Conservation (phyloP, 805 yeast genomes). For the Sugiyamaella smithiae region DNA sequence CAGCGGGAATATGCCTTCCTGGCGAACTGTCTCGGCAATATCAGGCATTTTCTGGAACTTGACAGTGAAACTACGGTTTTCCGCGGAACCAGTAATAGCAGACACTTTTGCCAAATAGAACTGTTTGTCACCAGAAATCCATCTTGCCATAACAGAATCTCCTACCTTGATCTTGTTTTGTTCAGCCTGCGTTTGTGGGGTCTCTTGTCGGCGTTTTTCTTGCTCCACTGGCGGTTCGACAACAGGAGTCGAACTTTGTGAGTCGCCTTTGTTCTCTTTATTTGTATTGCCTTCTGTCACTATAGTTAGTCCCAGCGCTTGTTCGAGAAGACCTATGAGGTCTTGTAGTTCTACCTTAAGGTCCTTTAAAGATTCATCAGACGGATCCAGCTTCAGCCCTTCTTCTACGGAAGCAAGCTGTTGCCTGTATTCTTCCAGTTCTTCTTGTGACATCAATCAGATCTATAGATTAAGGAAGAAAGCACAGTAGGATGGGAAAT, state of each 20-base stretch:
- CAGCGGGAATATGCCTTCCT: constrained; percentile 9
- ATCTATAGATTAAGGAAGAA: background rate
- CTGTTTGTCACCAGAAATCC: constrained; percentile 30
- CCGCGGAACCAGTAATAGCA: constrained; percentile 28
- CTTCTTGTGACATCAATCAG: constrained; percentile 26
- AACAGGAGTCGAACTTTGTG: background rate
- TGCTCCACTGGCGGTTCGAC: constrained; percentile 1
- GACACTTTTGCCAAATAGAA: constrained; percentile 29
- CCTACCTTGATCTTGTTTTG: constrained; percentile 20
- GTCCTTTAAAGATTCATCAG: constrained; percentile 27
- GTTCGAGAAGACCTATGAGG: constrained; percentile 28
- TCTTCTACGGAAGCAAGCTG: constrained; percentile 33
- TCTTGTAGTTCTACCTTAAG: constrained; percentile 32
- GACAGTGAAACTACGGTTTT: constrained; percentile 28
- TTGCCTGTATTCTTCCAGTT: constrained; percentile 33
- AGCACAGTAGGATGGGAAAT: no score
- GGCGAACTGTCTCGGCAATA: constrained; percentile 26
- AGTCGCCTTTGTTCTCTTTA: background rate
- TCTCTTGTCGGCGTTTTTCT: background rate
- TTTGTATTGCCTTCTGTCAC: background rate
- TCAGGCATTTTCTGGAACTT: constrained; percentile 22
- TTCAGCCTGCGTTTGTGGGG: background rate
- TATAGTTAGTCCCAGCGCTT: constrained; percentile 7
- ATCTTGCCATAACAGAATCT: constrained; percentile 27
- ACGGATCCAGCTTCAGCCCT: constrained; percentile 29